Evolutionary conservation across 148 eudicot species (phyloP).

Genomic region (Chenopodium formosanum): DNA sequence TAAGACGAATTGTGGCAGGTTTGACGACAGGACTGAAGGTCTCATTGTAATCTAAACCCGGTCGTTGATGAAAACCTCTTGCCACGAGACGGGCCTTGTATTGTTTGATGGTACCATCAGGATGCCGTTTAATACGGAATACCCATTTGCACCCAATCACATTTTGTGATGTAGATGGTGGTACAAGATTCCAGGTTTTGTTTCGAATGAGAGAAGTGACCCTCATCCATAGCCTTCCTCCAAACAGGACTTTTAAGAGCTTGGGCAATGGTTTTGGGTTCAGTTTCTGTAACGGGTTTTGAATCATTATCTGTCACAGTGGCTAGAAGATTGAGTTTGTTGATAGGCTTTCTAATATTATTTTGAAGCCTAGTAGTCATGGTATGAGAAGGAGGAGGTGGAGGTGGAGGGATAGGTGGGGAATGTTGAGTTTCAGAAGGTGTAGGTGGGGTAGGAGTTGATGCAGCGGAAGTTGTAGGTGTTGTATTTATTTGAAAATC

Average conservation of each 20-base stretch:
- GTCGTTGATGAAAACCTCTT: neutral
- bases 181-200: neutral
- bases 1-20: neutral
- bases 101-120: neutral
- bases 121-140: neutral
- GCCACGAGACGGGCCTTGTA: neutral
- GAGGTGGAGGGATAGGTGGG: neutral
- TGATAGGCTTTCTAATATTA: neutral
- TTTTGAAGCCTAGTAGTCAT: slow-evolving; percentile 1
- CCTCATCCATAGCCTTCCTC: neutral
- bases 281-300: neutral
- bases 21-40: neutral
- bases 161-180: neutral
- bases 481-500: too few species aligned
- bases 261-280: too few species aligned
- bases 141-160: slow-evolving; percentile 2
- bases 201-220: neutral
- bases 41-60: neutral
- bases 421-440: neutral
- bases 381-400: neutral
- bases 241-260: neutral
- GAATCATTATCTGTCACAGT: neutral
- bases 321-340: neutral
- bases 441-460: neutral
- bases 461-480: neutral